A percentile compares a stretch with the other conserved stretches of the same genome.
Evolutionary conservation across 495 filamentous ascomycete species (phyloP).

Genomic region (Cercophora samala): DNA sequence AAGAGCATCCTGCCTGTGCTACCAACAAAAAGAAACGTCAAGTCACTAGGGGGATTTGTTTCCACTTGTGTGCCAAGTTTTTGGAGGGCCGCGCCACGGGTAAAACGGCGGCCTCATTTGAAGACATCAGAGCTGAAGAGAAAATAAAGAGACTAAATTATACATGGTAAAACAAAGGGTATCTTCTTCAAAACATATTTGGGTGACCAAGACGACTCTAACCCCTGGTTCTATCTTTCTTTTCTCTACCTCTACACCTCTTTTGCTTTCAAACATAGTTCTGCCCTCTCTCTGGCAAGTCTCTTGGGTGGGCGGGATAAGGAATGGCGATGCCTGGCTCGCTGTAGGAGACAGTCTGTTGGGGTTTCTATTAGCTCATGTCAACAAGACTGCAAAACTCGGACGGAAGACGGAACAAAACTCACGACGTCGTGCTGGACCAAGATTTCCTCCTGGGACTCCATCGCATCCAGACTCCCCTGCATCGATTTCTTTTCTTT

Average conservation of each 20-base stretch:
- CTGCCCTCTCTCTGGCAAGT: not conserved
- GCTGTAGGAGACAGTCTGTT: conserved; percentile 16
- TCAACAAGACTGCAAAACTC: not conserved
- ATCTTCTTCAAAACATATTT: not conserved
- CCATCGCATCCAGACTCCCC: conserved; percentile 7
- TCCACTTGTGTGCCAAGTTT: not conserved
- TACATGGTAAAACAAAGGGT: not conserved
- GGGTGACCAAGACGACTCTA: not conserved
- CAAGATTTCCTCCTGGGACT: conserved; percentile 23
- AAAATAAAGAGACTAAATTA: not conserved
- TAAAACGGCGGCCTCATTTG: not conserved
- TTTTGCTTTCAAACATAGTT: not conserved
- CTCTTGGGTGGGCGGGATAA: not conserved
- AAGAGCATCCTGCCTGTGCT: not conserved
- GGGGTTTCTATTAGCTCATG: not conserved
- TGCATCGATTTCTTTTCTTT: conserved; percentile 15
- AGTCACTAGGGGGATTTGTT: not conserved
- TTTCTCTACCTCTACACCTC: not conserved
- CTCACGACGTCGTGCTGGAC: conserved; percentile 19
- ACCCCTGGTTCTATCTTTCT: not conserved
- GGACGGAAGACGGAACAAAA: not conserved
- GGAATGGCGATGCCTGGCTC: conserved; percentile 1
- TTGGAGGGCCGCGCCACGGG: not conserved
- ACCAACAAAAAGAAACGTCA: not conserved
- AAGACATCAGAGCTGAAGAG: not conserved